Base-by-base conservation (phyloP, 2,329 filamentous ascomycete genomes). In the Anthostomella pinea region DNA sequence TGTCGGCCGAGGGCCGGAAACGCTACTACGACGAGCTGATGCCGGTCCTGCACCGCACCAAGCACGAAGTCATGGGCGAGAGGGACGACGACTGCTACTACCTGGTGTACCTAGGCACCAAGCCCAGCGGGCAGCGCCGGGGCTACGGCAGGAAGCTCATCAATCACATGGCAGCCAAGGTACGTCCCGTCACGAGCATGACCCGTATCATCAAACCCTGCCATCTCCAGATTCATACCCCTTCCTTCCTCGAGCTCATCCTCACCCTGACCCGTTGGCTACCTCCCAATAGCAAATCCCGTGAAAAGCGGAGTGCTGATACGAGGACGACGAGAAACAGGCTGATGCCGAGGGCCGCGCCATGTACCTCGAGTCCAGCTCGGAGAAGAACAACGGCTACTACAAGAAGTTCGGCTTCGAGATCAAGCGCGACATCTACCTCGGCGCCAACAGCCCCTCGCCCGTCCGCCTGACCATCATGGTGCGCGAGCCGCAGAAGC, bases 71-170 rank as follows among this genome's bases (percentile, higher is more conserved):
- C 43, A 75, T 93, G 61, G 82, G 83, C 15, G 69, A 75, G 24
- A 73, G 79, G 33, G 82, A 87, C 57, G 60, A 70, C 49, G 70
- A 84, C 43, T 81, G 77, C 56, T 93, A 86, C 73, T 93, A 93
- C 60, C 79, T 94, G 36, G 85, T 89, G 30, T 93, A 91, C 62
- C 71, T 94, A 43, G 87, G 87, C 45, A 89, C 85, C 33, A 84
- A 81, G 60, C 79, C 83, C 21, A 72, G 70, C 43, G 79, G 81
- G 4, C 77, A 83, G 43, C 79, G 85, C 30, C 81, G 81, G 51
- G 87, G 87, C 8, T 87, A 87, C 60, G 85, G 80, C 11, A 73
- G 73, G 49, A 82, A 79, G 64, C 70, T 90, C 45, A 78, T 93
- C 46, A 72, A 81, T 58, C 71, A 86, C 57, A 81, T 88, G 64